Percentiles rank a stretch among this genome's conserved stretches.
Evolutionary conservation across 2,329 filamentous ascomycete species (phyloP).

Genomic region (Diaporthe aspalathi): DNA sequence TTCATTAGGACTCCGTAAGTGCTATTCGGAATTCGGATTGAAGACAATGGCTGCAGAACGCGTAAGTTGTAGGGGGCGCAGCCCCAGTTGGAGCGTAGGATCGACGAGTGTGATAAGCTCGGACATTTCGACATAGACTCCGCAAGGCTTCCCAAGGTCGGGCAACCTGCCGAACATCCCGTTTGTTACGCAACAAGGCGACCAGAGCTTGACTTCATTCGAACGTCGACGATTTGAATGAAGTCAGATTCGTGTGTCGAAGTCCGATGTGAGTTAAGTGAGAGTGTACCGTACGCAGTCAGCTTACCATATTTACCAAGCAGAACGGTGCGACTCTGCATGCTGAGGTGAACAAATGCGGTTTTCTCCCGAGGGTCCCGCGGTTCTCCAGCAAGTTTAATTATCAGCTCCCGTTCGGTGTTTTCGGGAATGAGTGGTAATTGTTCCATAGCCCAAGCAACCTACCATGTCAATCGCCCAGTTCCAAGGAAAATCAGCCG

Average conservation of each 20-base stretch:
- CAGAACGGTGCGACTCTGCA: neutral
- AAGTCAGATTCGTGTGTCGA: too few relatives aligned
- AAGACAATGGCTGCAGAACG: neutral
- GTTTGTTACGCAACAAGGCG: neutral
- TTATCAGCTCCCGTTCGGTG: too few relatives aligned
- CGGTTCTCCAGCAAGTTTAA: too few relatives aligned
- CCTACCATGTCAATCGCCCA: too few relatives aligned
- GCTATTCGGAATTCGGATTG: neutral
- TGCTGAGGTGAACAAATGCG: neutral
- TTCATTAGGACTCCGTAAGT: neutral
- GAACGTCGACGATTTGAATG: too few relatives aligned
- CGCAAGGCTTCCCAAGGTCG: neutral
- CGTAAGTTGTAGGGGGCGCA: neutral
- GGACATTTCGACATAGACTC: neutral
- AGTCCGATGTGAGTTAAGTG: too few relatives aligned
- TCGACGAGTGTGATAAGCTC: neutral
- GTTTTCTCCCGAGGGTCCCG: too few relatives aligned
- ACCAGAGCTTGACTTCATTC: neutral
- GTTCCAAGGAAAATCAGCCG: too few relatives aligned
- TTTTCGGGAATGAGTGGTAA: too few relatives aligned
- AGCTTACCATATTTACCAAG: neutral
- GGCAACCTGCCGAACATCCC: neutral
- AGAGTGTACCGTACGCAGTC: neutral
- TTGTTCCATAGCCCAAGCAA: too few relatives aligned
- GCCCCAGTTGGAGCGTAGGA: neutral